Conservation (phyloP, 192 early-diverging fungal species). For the Backusella circina region DNA sequence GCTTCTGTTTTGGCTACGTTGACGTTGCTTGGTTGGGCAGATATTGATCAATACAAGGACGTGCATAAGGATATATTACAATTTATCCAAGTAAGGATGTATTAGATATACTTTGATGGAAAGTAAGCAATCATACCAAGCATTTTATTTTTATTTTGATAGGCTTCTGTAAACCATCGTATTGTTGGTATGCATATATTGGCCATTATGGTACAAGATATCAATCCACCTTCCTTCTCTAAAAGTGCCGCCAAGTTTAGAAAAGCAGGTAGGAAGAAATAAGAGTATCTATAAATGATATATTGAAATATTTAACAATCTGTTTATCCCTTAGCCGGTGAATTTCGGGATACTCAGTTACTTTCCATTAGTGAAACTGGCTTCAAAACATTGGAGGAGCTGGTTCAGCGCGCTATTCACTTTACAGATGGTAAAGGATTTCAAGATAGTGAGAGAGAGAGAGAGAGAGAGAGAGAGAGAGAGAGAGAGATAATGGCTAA, state of each 20-base stretch:
- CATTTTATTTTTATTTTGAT: neutral
- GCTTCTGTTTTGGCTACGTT: constrained; percentile 61
- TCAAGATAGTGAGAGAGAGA: too few species aligned
- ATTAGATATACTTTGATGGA: neutral
- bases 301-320: neutral
- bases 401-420: constrained; percentile 31
- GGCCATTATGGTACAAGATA: constrained; percentile 67
- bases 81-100: constrained; percentile 49
- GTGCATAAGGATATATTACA: constrained; percentile 49
- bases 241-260: constrained; percentile 65
- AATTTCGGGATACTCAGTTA: constrained; percentile 43
- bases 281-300: neutral
- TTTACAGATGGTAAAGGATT: constrained; percentile 44
- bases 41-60: constrained; percentile 61
- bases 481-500: too few species aligned
- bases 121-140: neutral
- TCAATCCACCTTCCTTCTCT: constrained; percentile 59
- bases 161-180: constrained; percentile 53
- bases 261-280: constrained; percentile 53
- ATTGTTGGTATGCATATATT: constrained; percentile 68
- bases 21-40: constrained; percentile 72
- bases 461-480: too few species aligned
- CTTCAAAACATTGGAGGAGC: constrained; percentile 36
- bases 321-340: constrained; percentile 29
- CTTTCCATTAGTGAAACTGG: constrained; percentile 30